phyloP scores from a whole-genome alignment of 306 rosid species.

The Malus orientalis region DNA sequence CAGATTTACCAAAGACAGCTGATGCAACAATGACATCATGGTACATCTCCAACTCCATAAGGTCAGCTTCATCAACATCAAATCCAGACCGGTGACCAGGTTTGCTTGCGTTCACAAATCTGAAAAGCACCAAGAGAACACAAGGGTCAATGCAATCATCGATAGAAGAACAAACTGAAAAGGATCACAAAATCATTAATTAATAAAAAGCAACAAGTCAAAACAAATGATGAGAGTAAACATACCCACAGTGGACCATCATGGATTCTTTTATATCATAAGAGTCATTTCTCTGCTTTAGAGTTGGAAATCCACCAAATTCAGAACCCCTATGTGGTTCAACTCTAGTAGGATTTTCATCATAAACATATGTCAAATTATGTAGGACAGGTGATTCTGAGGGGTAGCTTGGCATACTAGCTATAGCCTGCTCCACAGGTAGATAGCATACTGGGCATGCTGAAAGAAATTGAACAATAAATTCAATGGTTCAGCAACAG shows the following conservation, averaged over 20 bases:
- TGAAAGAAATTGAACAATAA: constrained; percentile 35
- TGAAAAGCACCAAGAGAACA: constrained; percentile 30
- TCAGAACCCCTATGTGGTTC: constrained; percentile 78
- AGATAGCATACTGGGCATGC: constrained; percentile 95
- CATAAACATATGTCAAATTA: constrained; percentile 60
- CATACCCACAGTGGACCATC: constrained; percentile 93
- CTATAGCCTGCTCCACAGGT: constrained; percentile 74
- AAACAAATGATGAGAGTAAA: constrained; percentile 13
- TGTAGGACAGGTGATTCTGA: constrained; percentile 65
- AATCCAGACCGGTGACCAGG: constrained; percentile 85
- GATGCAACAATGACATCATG: constrained; percentile 96
- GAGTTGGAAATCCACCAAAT: constrained; percentile 88
- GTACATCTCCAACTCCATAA: constrained; percentile 68
- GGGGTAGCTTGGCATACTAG: constrained; percentile 75
- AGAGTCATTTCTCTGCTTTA: constrained; percentile 70
- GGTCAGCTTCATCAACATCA: constrained; percentile 85
- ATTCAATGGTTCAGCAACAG: constrained; percentile 19
- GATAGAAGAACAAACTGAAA: not conserved
- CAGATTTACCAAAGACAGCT: constrained; percentile 65
- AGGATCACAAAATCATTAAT: not conserved
- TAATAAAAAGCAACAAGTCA: not conserved
- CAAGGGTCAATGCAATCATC: constrained; percentile 5
- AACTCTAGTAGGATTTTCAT: constrained; percentile 46
- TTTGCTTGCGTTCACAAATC: constrained; percentile 85
- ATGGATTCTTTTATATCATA: constrained; percentile 77